These are phyloP conservation scores for Albizia julibrissin DNA, from an alignment of 306 rosid species.

Conservation along the genomic window DNA sequence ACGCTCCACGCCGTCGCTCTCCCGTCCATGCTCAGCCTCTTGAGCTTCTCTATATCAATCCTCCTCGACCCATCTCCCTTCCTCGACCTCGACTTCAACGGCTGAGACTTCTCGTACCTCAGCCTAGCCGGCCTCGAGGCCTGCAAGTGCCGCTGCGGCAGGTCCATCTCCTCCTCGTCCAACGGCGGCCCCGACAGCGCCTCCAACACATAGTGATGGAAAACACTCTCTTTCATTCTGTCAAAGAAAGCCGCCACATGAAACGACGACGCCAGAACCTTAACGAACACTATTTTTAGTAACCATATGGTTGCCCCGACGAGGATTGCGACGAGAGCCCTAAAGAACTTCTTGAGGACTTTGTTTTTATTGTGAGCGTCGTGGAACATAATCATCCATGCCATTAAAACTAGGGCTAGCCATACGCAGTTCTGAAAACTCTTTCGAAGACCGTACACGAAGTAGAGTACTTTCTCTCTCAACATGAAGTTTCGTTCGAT, in stretches of 20 bases:
- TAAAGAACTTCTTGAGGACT: slow-evolving; percentile 12
- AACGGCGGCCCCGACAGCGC: slow-evolving; percentile 11
- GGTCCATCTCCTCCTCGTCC: slow-evolving; percentile 1
- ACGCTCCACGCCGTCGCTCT: slow-evolving; percentile 25
- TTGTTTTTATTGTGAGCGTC: neutral
- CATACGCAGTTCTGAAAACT: slow-evolving; percentile 21
- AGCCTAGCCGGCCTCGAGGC: neutral
- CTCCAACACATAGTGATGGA: slow-evolving; percentile 24
- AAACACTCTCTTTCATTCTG: slow-evolving; percentile 34
- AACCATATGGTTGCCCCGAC: slow-evolving; percentile 25
- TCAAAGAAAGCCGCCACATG: slow-evolving; percentile 31
- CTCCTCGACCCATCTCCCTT: slow-evolving; percentile 6
- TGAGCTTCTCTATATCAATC: slow-evolving; percentile 23
- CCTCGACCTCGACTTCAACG: neutral
- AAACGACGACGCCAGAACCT: slow-evolving; percentile 24
- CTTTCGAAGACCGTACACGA: slow-evolving; percentile 27
- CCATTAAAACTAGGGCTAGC: slow-evolving; percentile 26
- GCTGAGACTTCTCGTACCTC: neutral
- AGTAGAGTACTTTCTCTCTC: slow-evolving; percentile 28
- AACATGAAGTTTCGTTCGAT: slow-evolving; percentile 30
- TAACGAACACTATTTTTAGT: slow-evolving; percentile 3
- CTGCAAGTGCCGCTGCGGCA: neutral
- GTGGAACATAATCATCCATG: slow-evolving; percentile 25
- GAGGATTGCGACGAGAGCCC: neutral
- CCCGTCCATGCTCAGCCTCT: slow-evolving; percentile 21